Evolutionary conservation across 164 flowering plant genomes (phyloP), one percentile per base, ranked within the genome.

Genomic region (Aristolochia contorta): DNA sequence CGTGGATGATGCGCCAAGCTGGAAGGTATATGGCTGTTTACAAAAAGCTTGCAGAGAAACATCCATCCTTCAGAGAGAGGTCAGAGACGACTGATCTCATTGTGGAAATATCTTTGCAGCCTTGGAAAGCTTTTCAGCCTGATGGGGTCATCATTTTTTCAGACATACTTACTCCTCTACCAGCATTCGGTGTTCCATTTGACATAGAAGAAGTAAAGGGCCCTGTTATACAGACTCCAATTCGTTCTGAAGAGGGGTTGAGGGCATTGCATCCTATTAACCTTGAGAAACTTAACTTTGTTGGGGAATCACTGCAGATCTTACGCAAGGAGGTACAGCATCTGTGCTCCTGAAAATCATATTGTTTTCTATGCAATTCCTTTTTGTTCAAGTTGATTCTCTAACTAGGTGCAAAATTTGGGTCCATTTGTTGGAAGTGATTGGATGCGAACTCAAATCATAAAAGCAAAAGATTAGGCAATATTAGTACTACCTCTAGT

Each of bases 1-100:
- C 98, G 69, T 93, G 98, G 98, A 93, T 93, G 97, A 93, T 93
- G 97, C 91, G 98, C 47, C 98, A 93, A 68, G 97, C 96, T 47
- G 98, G 98, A 84, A 87, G 98, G 85, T 93, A 89, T 72, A 93
- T 93, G 98, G 97, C 97, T 72, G 80, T 79, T 59, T 93, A 93
- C 77, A 75, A 72, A 75, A 75, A 72, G 71, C 97, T 93, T 78
- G 97, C 97, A 45, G 86, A 89, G 86, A 89, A 86, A 78, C 63
- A 84, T 60, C 98, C 98, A 52, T 89, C 97, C 61, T 93, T 93
- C 82, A 74, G 98, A 69, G 84, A 85, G 94, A 82, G 98, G 69
- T 92, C 98, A 74, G 98, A 92, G 84, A 92, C 89, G 62, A 87
- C 89, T 68, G 96, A 92, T 84, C 96, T 93, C 80, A 89, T 93